Percentiles rank a stretch among this genome's conserved stretches.
Evolutionary conservation across 352 stramenopile species (phyloP).

Genomic region (Lagenidium giganteum): DNA sequence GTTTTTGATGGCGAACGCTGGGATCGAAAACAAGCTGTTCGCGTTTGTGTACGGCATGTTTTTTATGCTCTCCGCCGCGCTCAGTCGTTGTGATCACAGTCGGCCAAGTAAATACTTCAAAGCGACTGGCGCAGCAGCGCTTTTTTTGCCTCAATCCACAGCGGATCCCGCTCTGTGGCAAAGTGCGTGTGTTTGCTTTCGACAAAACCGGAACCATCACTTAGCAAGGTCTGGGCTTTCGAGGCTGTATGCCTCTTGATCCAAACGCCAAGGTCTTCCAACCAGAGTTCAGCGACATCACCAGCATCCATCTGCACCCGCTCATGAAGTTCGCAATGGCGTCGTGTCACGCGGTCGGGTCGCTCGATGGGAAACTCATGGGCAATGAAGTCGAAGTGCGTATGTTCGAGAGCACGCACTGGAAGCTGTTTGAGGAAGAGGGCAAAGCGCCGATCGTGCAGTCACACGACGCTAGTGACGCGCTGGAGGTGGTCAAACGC

Average conservation of each 20-base stretch:
- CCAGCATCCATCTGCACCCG: slow-evolving; percentile 4
- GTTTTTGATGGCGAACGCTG: slow-evolving; percentile 40
- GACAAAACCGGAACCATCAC: slow-evolving; percentile 88
- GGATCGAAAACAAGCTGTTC: slow-evolving; percentile 48
- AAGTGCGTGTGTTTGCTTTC: slow-evolving; percentile 78
- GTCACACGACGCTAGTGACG: slow-evolving; percentile 12
- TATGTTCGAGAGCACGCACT: slow-evolving; percentile 62
- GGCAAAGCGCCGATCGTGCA: slow-evolving; percentile 6
- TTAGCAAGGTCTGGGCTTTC: slow-evolving; percentile 75
- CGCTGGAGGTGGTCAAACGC: slow-evolving; percentile 61
- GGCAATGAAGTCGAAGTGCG: slow-evolving; percentile 76
- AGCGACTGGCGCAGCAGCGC: slow-evolving; percentile 41
- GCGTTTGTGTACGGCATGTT: slow-evolving; percentile 57
- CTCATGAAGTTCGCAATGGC: slow-evolving; percentile 34
- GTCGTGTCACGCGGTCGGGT: slow-evolving; percentile 62
- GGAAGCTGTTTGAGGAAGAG: slow-evolving; percentile 26
- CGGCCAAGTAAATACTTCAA: slow-evolving; percentile 60
- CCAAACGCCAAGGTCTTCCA: slow-evolving; percentile 4
- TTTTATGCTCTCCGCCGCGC: slow-evolving; percentile 40
- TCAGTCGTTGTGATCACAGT: slow-evolving; percentile 79
- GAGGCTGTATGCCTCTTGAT: slow-evolving; percentile 16
- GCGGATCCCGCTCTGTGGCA: slow-evolving; percentile 75
- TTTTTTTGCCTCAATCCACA: slow-evolving; percentile 69
- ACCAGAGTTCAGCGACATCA: slow-evolving; percentile 11
- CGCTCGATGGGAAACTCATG: slow-evolving; percentile 37